phyloP scores from a whole-genome alignment of 2,329 filamentous ascomycete species.

The Penicillium sp. region DNA sequence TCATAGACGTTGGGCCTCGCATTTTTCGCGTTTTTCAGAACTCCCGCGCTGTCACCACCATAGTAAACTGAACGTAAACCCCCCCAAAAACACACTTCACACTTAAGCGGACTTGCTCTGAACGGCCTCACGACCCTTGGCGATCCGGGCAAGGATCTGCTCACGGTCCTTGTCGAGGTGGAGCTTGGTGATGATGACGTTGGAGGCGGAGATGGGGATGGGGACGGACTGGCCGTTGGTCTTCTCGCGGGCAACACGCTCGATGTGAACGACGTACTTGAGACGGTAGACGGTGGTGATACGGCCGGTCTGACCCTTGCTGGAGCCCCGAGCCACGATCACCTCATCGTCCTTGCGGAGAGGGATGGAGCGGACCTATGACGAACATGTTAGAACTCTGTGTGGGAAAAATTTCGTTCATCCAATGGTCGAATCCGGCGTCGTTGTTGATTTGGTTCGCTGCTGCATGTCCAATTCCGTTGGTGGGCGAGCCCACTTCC shows the following conservation, averaged over 20 bases:
- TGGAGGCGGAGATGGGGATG: slow-evolving; percentile 91
- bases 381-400: slow-evolving; percentile 18
- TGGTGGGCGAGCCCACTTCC: neutral
- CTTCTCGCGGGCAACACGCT: slow-evolving; percentile 97
- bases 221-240: slow-evolving; percentile 94
- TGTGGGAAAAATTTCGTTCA: neutral
- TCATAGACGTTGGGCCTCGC: neutral
- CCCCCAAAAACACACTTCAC: slow-evolving; percentile 61
- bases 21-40: neutral
- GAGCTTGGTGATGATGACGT: slow-evolving; percentile 97
- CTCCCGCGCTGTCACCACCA: neutral
- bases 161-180: slow-evolving; percentile 71
- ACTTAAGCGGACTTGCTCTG: slow-evolving; percentile 65
- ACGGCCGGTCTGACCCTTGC: slow-evolving; percentile 99
- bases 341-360: slow-evolving; percentile 98
- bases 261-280: slow-evolving; percentile 96
- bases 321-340: slow-evolving; percentile 83
- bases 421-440: neutral
- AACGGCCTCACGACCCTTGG: slow-evolving; percentile 50
- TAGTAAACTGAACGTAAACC: slow-evolving; percentile 52
- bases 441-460: neutral
- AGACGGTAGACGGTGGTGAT: slow-evolving; percentile 96
- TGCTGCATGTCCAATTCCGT: slow-evolving; percentile 3
- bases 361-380: slow-evolving; percentile 87
- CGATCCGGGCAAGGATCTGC: slow-evolving; percentile 50